Conservation (phyloP, 2,329 filamentous ascomycete species). For the Phialophora chinensis region DNA sequence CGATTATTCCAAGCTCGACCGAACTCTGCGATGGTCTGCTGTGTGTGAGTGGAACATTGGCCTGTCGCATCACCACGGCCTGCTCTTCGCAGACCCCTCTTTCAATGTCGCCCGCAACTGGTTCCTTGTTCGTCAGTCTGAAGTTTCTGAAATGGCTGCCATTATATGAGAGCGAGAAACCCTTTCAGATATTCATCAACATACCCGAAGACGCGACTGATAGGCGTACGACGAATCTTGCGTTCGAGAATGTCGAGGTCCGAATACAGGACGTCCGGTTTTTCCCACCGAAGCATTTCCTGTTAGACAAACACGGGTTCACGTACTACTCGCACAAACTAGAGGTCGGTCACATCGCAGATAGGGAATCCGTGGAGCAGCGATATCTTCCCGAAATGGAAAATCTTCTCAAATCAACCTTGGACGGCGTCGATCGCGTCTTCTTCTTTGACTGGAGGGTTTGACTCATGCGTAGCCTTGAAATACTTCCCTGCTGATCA, state of each 20-base stretch:
- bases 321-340: not conserved
- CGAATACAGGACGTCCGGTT: not conserved
- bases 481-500: not conserved
- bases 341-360: not conserved
- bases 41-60: not conserved
- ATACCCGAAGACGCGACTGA: constrained; percentile 1
- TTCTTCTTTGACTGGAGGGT: constrained; percentile 15
- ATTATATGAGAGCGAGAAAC: not conserved
- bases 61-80: not conserved
- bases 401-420: not conserved
- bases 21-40: not conserved
- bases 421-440: constrained; percentile 2
- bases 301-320: constrained; percentile 2
- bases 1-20: not conserved
- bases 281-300: not conserved
- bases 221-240: constrained; percentile 3
- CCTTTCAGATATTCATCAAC: constrained; percentile 10
- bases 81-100: not conserved
- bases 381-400: constrained; percentile 11
- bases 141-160: not conserved
- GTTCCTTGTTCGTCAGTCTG: not conserved
- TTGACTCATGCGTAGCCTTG: not conserved
- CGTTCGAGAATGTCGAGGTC: constrained; percentile 5
- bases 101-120: not conserved
- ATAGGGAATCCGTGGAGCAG: not conserved